Conservation (phyloP, 2,329 filamentous ascomycete species). For the Aspergillus novoparasiticus region DNA sequence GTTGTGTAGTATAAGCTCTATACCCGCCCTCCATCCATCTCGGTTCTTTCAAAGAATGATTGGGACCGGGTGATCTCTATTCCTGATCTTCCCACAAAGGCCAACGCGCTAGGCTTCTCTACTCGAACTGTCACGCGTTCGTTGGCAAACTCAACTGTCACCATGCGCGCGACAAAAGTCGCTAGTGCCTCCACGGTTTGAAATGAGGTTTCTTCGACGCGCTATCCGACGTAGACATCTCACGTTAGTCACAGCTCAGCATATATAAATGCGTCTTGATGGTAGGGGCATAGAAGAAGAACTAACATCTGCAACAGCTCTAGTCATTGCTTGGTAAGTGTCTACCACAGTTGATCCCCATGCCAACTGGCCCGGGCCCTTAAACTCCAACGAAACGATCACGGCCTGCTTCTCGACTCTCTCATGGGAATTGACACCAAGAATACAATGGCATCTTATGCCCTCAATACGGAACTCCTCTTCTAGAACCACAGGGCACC, state of each 20-base stretch:
- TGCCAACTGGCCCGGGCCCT: slow-evolving; percentile 34
- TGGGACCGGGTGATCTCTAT: slow-evolving; percentile 52
- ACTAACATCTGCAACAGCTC: slow-evolving; percentile 41
- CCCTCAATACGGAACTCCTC: slow-evolving; percentile 46
- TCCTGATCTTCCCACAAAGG: slow-evolving; percentile 51
- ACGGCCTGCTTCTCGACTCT: slow-evolving; percentile 54
- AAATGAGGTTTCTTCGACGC: slow-evolving; percentile 51
- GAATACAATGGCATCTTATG: slow-evolving; percentile 49
- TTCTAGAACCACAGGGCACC: slow-evolving; percentile 33
- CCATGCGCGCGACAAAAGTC: slow-evolving; percentile 50
- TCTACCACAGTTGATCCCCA: slow-evolving; percentile 38
- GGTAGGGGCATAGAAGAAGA: not conserved
- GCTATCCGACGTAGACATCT: slow-evolving; percentile 25
- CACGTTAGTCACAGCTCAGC: slow-evolving; percentile 2
- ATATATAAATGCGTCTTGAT: not conserved
- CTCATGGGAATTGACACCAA: slow-evolving; percentile 57
- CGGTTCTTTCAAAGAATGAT: slow-evolving; percentile 42
- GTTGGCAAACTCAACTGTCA: slow-evolving; percentile 48
- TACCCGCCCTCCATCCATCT: slow-evolving; percentile 15
- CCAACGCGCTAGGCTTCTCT: slow-evolving; percentile 54
- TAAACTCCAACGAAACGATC: slow-evolving; percentile 43
- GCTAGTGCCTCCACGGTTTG: slow-evolving; percentile 56
- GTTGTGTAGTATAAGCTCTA: not conserved
- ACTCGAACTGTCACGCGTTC: slow-evolving; percentile 50
- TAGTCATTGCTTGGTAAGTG: slow-evolving; percentile 44